Conservation (phyloP, 257 asterid species). For the Verbascum thapsus region DNA sequence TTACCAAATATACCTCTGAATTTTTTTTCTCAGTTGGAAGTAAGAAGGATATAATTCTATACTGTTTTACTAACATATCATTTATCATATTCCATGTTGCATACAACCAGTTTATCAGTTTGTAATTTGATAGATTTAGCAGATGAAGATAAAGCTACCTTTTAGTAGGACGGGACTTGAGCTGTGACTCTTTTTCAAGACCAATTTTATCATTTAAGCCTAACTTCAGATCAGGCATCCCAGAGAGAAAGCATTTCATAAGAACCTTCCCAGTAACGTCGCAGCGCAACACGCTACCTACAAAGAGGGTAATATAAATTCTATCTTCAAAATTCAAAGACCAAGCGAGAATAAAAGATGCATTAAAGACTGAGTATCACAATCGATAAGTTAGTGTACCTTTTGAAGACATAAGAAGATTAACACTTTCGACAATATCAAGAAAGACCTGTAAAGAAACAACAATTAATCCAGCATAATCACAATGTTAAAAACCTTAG, state of each 20-base stretch:
- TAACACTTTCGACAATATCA: slow-evolving; percentile 98
- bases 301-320: slow-evolving; percentile 26
- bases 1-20: slow-evolving; percentile 13
- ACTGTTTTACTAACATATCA: background rate
- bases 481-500: slow-evolving; percentile 15
- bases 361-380: slow-evolving; percentile 7
- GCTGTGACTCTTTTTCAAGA: slow-evolving; percentile 96
- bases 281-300: slow-evolving; percentile 94
- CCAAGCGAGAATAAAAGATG: slow-evolving; percentile 16
- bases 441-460: slow-evolving; percentile 73
- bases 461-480: slow-evolving; percentile 19
- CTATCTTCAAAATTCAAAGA: slow-evolving; percentile 18
- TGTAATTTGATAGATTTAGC: slow-evolving; percentile 23
- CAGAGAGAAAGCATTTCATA: slow-evolving; percentile 99
- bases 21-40: slow-evolving; percentile 13
- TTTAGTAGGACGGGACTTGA: slow-evolving; percentile 95
- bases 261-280: slow-evolving; percentile 98
- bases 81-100: background rate
- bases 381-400: slow-evolving; percentile 43
- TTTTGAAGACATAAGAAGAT: slow-evolving; percentile 98
- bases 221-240: slow-evolving; percentile 99
- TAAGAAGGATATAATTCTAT: background rate
- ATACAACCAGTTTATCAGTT: slow-evolving; percentile 25
- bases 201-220: slow-evolving; percentile 99
- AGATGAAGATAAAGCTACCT: slow-evolving; percentile 51